Evolutionary conservation across 108 stramenopile species (phyloP).

Genomic region (Skeletonema costatum): DNA sequence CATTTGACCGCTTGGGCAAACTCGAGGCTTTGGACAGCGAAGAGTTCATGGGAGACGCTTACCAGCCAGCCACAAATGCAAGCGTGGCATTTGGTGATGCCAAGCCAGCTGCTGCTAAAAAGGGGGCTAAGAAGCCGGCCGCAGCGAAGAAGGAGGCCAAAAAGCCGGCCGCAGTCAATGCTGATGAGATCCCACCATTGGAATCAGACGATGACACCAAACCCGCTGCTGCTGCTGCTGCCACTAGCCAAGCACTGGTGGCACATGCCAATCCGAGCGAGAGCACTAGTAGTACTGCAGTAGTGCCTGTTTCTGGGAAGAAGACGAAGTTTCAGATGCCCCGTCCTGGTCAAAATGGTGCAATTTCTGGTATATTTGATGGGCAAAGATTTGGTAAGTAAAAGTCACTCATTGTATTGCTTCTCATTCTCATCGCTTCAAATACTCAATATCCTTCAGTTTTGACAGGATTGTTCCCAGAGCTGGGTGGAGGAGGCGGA

Average conservation of each 20-base stretch:
- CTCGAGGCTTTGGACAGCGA: constrained; percentile 14
- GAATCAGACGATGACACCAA: not conserved
- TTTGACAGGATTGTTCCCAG: constrained; percentile 64
- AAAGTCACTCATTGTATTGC: too few species aligned
- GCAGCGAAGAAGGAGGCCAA: constrained; percentile 5
- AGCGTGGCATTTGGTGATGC: constrained; percentile 13
- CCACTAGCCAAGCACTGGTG: constrained; percentile 13
- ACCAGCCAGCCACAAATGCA: constrained; percentile 14
- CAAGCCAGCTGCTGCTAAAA: constrained; percentile 6
- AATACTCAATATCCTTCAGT: constrained; percentile 10
- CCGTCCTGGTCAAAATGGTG: constrained; percentile 52
- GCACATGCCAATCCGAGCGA: not conserved
- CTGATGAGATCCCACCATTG: not conserved
- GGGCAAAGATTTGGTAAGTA: constrained; percentile 29
- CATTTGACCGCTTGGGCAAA: constrained; percentile 17
- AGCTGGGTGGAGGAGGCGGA: constrained; percentile 66
- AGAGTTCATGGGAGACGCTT: constrained; percentile 21
- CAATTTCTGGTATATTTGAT: constrained; percentile 34
- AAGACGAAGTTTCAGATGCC: constrained; percentile 52
- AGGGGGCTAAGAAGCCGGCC: constrained; percentile 9
- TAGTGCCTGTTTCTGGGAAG: constrained; percentile 13
- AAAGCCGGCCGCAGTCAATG: not conserved
- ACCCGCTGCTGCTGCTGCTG: not conserved
- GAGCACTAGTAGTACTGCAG: not conserved
- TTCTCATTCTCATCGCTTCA: too few species aligned